Evolutionary conservation across 2,329 filamentous ascomycete genomes (phyloP), one percentile per base, ranked within the genome.

Genomic region (Ophiocordyceps unilateralis): DNA sequence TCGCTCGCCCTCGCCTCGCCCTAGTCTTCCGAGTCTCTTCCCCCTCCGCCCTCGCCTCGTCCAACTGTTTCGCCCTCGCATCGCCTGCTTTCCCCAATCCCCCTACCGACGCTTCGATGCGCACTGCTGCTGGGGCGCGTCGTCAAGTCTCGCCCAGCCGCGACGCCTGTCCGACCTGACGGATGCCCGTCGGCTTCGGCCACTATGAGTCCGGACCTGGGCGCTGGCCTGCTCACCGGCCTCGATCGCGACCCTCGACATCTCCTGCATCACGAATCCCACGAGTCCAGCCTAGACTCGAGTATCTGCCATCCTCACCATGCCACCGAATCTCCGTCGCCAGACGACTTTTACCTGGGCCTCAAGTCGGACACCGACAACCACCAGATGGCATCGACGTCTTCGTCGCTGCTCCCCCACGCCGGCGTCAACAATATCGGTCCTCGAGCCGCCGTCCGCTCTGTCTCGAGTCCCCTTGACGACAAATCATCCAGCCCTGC

Each of bases 401-500:
- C 65, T 39, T 47, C 64, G 45, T 58, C 62, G 47, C 54, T 67
- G 50, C 65, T 67, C 53, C 66, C 70, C 43, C 72, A 69, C 56
- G 26, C 14, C 26, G 19, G 12, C 6, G 26, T 19, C 26, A 12
- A 4, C 26, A 20, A 41, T 30, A 15, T 11, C 28, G 12, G 28
- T 30, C 28, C 60, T 41, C 69, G 67, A 46, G 56, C 66, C 38
- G 55, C 58, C 45, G 52, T 62, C 45, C 72, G 76, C 46, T 76
- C 75, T 22, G 69, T 65, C 43, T 78, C 75, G 38, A 73, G 67
- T 50, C 72, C 75, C 34, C 54, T 71, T 41, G 70, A 70, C 46
- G 66, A 67, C 51, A 66, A 60, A 49, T 49, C 28, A 23, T 41
- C 58, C 36, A 42, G 45, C 40, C 49, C 53, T 39, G 49, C 50